Percentiles rank a stretch among this genome's conserved stretches.
Evolutionary conservation across 169 alveolate genomes (phyloP).

Genomic region (Cryptosporidium viatorum): DNA sequence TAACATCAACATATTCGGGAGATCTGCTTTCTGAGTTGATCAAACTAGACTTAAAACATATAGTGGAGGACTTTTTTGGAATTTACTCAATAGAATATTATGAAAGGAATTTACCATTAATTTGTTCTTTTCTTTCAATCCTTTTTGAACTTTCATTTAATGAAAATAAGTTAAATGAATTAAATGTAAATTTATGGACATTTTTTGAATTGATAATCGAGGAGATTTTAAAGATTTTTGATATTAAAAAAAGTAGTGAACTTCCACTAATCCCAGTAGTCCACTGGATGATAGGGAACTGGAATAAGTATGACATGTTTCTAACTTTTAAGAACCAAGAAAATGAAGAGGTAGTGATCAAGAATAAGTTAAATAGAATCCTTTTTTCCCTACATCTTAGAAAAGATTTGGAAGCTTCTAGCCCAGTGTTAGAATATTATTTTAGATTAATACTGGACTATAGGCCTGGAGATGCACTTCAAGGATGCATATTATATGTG

Average conservation of each 20-base stretch:
- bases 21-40: constrained; percentile 17
- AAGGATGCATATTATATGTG: constrained; percentile 28
- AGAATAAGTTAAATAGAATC: background rate
- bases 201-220: background rate
- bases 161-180: constrained; percentile 6
- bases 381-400: constrained; percentile 27
- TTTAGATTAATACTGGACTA: background rate
- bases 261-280: constrained; percentile 36
- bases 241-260: background rate
- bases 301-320: constrained; percentile 56
- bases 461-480: background rate
- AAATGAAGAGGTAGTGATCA: background rate
- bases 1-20: constrained; percentile 8
- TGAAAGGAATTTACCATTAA: background rate
- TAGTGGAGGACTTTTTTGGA: constrained; percentile 23
- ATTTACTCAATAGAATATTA: constrained; percentile 29
- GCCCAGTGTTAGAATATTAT: background rate
- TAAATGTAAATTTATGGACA: constrained; percentile 14
- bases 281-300: constrained; percentile 21
- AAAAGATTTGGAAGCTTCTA: background rate
- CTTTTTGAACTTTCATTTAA: constrained; percentile 24
- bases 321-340: background rate
- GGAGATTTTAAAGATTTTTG: constrained; percentile 8
- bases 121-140: constrained; percentile 25
- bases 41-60: background rate